Evolutionary conservation across 2,329 filamentous ascomycete species (phyloP).

Genomic region (Tolypocladium sp.): DNA sequence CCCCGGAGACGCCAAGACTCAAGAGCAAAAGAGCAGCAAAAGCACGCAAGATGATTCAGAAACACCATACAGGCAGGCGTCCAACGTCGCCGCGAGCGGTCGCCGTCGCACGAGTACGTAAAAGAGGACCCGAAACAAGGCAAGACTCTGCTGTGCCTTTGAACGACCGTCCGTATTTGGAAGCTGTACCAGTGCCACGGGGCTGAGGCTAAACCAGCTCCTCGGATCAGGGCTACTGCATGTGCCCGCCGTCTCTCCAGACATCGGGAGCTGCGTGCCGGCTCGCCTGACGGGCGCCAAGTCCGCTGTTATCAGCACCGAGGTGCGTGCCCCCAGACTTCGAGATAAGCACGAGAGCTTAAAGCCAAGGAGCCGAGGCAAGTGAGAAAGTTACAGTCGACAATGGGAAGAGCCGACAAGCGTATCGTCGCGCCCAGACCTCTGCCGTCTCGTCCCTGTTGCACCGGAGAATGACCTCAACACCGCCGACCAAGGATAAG

Average conservation of each 20-base stretch:
- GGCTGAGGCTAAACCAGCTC: conserved; percentile 1
- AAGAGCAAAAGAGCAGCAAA: neutral
- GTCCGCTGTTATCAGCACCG: neutral
- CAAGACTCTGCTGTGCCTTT: neutral
- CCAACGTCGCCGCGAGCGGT: neutral
- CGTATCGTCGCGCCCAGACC: neutral
- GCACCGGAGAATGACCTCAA: neutral
- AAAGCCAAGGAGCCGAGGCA: neutral
- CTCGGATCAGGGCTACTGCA: conserved; percentile 3
- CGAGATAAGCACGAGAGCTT: neutral
- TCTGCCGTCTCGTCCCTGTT: neutral
- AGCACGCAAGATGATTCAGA: neutral
- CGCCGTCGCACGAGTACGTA: neutral
- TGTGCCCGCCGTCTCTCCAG: neutral
- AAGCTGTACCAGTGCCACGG: neutral
- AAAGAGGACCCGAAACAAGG: neutral
- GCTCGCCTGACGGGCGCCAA: neutral
- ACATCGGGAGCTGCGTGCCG: neutral
- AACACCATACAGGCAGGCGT: neutral
- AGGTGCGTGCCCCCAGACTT: neutral
- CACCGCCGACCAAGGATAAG: neutral
- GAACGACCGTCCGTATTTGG: conserved; percentile 1
- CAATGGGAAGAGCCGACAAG: neutral
- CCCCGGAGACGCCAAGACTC: neutral
- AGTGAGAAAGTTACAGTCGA: neutral